phyloP scores from a whole-genome alignment of 148 eudicot species.

The Fagopyrum tataricum region DNA sequence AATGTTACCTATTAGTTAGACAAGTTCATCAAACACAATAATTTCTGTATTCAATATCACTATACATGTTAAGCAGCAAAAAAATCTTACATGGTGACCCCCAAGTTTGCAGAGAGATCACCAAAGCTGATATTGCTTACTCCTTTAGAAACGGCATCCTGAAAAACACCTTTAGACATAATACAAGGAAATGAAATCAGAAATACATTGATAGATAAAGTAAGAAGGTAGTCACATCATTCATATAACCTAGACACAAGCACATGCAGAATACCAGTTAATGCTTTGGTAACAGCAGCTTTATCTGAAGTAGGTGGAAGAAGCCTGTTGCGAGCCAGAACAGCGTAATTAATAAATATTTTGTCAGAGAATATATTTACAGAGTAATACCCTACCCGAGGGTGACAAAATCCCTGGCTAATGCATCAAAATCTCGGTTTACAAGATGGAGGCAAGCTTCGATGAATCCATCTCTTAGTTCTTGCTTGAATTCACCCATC shows the following conservation, averaged over 20 bases:
- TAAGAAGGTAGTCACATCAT: not conserved
- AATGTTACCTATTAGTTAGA: not conserved
- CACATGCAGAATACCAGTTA: constrained; percentile 54
- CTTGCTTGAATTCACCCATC: constrained; percentile 97
- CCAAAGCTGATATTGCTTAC: constrained; percentile 82
- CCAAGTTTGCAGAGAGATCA: constrained; percentile 79
- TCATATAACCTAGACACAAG: constrained; percentile 2
- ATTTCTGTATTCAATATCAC: not conserved
- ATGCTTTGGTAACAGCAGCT: constrained; percentile 79
- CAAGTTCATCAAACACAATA: not conserved
- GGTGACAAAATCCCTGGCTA: constrained; percentile 86
- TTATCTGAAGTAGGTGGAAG: constrained; percentile 87
- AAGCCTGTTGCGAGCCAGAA: constrained; percentile 45
- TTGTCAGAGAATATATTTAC: not conserved
- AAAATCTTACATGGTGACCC: constrained; percentile 73
- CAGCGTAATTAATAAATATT: constrained; percentile 1
- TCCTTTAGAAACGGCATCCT: constrained; percentile 78
- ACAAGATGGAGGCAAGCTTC: constrained; percentile 99
- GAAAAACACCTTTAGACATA: constrained; percentile 57
- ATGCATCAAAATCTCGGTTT: constrained; percentile 85
- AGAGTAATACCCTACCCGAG: constrained; percentile 57
- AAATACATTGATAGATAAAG: not conserved
- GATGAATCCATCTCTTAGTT: constrained; percentile 90
- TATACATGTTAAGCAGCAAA: not conserved
- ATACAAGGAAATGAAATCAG: constrained; percentile 10